Conservation (phyloP, 306 rosid genomes). For the Geum urbanum region DNA sequence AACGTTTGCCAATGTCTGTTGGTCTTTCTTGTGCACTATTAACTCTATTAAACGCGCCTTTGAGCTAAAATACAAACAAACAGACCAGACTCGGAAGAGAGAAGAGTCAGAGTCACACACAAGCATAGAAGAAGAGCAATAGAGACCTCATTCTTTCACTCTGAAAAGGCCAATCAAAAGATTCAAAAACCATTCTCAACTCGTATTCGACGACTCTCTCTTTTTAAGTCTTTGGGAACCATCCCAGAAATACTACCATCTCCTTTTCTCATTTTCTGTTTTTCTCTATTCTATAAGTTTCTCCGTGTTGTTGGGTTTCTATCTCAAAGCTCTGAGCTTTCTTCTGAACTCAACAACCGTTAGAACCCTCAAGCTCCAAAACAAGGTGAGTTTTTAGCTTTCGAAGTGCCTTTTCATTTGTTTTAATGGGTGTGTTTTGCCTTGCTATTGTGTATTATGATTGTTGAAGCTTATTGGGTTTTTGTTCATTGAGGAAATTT, state of each 20-base stretch:
- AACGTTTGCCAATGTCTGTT: neutral
- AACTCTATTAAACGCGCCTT: too few species aligned
- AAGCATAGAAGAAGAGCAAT: neutral
- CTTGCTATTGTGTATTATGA: neutral
- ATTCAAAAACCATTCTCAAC: conserved; percentile 1
- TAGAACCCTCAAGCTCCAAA: conserved; percentile 8
- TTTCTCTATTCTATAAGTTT: neutral
- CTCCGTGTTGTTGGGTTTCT: conserved; percentile 8
- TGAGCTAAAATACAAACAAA: neutral
- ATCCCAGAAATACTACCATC: conserved; percentile 6
- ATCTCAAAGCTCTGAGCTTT: neutral
- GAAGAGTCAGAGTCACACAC: neutral
- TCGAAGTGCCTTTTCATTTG: neutral
- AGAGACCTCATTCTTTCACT: conserved; percentile 9
- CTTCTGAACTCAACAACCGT: conserved; percentile 3
- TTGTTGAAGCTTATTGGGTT: neutral
- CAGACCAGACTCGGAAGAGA: neutral
- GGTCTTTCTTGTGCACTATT: neutral
- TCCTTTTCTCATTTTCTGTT: neutral
- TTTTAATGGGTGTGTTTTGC: conserved; percentile 2
- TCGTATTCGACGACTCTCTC: conserved; percentile 38
- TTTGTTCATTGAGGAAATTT: conserved; percentile 10
- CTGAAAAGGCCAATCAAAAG: neutral
- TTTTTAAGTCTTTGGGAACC: conserved; percentile 11
- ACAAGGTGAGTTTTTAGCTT: conserved; percentile 19